Evolutionary conservation across 164 flowering plant species (phyloP).

Genomic region (Buxus sempervirens): DNA sequence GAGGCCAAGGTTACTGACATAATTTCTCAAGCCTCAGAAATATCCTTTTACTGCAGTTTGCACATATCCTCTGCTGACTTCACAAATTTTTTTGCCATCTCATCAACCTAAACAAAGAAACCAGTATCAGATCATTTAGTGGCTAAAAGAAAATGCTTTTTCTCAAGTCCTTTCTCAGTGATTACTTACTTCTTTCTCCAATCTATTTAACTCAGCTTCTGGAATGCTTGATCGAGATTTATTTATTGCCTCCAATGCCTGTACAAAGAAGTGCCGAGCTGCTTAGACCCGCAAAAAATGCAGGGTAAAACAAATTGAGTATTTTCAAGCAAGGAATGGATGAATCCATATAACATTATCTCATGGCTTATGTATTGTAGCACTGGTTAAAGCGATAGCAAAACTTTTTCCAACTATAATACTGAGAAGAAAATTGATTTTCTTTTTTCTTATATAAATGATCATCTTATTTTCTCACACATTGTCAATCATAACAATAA

Average conservation of each 20-base stretch:
- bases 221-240: slow-evolving; percentile 63
- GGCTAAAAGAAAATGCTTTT: not conserved
- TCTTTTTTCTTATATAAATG: too few relatives aligned
- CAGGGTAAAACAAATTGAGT: not conserved
- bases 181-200: slow-evolving; percentile 84
- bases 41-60: slow-evolving; percentile 93
- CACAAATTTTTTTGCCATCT: slow-evolving; percentile 73
- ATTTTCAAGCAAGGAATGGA: too few relatives aligned
- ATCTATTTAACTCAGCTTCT: slow-evolving; percentile 61
- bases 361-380: too few relatives aligned
- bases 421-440: too few relatives aligned
- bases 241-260: slow-evolving; percentile 85
- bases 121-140: not conserved
- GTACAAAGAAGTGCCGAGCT: slow-evolving; percentile 17
- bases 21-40: slow-evolving; percentile 35
- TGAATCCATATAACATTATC: too few relatives aligned
- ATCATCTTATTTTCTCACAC: too few relatives aligned
- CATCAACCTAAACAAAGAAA: slow-evolving; percentile 61
- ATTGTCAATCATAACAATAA: too few relatives aligned
- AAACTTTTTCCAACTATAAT: too few relatives aligned
- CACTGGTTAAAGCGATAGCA: too few relatives aligned
- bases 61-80: slow-evolving; percentile 90
- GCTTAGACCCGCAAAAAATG: not conserved
- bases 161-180: not conserved
- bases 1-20: too few relatives aligned